Conservation (phyloP, 2,329 filamentous ascomycete species). For the Phaeosphaeriaceae sp. region DNA sequence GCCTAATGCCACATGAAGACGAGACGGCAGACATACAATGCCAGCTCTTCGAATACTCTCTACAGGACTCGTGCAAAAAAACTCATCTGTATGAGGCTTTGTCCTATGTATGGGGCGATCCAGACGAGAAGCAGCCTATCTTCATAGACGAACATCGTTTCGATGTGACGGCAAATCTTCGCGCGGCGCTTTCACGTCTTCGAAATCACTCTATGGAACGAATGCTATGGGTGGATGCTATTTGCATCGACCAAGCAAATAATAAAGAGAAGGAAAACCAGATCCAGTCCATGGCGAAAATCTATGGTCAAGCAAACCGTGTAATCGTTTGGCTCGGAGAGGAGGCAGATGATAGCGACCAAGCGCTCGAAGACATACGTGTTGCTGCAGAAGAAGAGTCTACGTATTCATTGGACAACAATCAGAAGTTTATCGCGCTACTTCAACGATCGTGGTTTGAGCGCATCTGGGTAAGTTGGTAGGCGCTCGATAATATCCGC, state of each 20-base stretch:
- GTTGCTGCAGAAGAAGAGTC: conserved; percentile 8
- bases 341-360: conserved; percentile 12
- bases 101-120: conserved; percentile 8
- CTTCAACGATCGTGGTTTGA: conserved; percentile 25
- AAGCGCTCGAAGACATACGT: conserved; percentile 16
- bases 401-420: background rate
- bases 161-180: conserved; percentile 11
- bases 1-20: background rate
- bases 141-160: conserved; percentile 7
- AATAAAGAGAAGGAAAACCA: conserved; percentile 14
- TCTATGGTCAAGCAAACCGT: conserved; percentile 17
- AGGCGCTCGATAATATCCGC: no score
- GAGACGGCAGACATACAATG: conserved; percentile 3
- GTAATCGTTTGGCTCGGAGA: conserved; percentile 24
- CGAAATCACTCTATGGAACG: conserved; percentile 10
- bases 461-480: conserved; percentile 23
- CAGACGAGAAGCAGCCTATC: conserved; percentile 1
- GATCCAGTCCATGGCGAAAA: conserved; percentile 18
- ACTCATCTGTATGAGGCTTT: conserved; percentile 3
- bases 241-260: no score
- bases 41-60: conserved; percentile 5
- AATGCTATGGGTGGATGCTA: conserved; percentile 17
- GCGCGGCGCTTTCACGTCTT: conserved; percentile 10
- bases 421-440: conserved; percentile 11
- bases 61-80: background rate